phyloP scores from a whole-genome alignment of 257 asterid species.

The Dorcoceras hygrometricum region DNA sequence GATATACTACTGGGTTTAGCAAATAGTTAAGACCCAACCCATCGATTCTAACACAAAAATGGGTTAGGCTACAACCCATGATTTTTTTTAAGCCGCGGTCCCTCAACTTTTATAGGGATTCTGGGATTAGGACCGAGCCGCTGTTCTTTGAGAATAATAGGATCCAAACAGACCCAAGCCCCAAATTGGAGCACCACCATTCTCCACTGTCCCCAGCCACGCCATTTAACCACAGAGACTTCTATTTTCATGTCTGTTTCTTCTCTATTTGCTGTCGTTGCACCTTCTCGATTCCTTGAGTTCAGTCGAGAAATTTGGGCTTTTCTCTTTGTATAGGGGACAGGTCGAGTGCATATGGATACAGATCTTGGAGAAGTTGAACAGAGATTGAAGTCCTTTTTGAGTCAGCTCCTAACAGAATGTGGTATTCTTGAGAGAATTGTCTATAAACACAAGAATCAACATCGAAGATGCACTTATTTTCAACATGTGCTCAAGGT shows the following conservation, averaged over 20 bases:
- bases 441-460: conserved; percentile 87
- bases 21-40: too few relatives aligned
- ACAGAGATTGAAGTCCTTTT: conserved; percentile 62
- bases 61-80: too few relatives aligned
- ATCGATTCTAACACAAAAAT: too few relatives aligned
- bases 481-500: conserved; percentile 87
- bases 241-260: too few relatives aligned
- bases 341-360: conserved; percentile 36
- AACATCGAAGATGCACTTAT: conserved; percentile 71
- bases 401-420: conserved; percentile 65
- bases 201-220: background rate
- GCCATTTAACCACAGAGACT: too few relatives aligned
- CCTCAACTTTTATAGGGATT: too few relatives aligned
- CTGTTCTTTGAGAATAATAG: too few relatives aligned
- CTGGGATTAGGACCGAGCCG: too few relatives aligned
- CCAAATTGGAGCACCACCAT: too few relatives aligned
- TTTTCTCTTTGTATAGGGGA: background rate
- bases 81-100: too few relatives aligned
- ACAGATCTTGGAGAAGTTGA: conserved; percentile 53
- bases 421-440: conserved; percentile 71
- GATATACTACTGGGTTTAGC: too few relatives aligned
- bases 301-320: background rate
- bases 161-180: too few relatives aligned
- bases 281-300: background rate
- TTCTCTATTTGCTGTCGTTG: background rate